Evolutionary conservation across 257 asterid species (phyloP), one percentile per base, ranked within the genome.

Genomic region (Nicotiana attenuata): DNA sequence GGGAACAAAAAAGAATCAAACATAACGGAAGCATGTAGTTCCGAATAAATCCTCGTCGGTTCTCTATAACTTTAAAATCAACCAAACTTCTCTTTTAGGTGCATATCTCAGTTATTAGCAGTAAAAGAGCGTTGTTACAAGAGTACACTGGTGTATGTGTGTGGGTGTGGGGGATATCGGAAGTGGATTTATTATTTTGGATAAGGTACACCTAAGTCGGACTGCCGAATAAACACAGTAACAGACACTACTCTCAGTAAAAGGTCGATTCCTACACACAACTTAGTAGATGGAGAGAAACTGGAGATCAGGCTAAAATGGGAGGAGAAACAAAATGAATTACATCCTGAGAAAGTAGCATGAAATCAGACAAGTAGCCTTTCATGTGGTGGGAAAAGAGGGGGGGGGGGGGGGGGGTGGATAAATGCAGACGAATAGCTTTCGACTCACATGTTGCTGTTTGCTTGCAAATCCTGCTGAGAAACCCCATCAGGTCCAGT

Each of bases 401-500:
- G 6, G 59, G 20, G 20, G 16, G 56, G n/a, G 47, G 50, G 15
- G 28, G 9, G 16, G 19, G 15, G 8, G 10, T 55, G 19, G 9
- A 65, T 22, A 5, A n/a, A 14, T 22, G 59, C n/a, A 55, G 6
- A 63, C 8, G 26, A 22, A 31, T 64, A 53, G 61, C 26, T 35
- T 59, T 77, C 60, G 65, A 91, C 98, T 87, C 89, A 96, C 99
- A 96, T 85, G 83, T 81, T 97, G 86, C 97, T 91, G 89, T 91
- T 96, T 82, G 97, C 90, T 88, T 94, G 98, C 71, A 96, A 85
- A 88, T 94, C 98, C 82, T 92, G 92, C 82, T 90, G 98, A 79
- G 98, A 90, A 81, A 91, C 84, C 26, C 98, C 98, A 55, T 93
- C 97, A 24, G 95, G 89, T 67, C 98, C 98, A 85, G 94, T 90